Conservation (phyloP, 1,284 basidiomycete genomes). For the Papiliotrema fonsecae region DNA sequence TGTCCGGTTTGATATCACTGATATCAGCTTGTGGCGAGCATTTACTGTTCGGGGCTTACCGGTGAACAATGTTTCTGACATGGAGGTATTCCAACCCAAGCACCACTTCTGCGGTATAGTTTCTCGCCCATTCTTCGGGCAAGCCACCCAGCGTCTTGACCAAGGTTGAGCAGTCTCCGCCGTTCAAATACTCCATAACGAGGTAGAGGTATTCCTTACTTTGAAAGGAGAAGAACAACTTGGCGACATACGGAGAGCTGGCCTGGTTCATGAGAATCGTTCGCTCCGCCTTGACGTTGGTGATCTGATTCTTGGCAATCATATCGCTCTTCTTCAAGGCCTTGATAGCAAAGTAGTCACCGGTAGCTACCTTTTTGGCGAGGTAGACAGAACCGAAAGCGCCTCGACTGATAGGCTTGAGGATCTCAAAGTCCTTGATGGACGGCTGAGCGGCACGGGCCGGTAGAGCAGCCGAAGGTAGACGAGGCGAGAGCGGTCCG, state of each 20-base stretch:
- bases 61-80: slow-evolving; percentile 89
- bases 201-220: slow-evolving; percentile 93
- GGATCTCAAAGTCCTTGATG: slow-evolving; percentile 98
- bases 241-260: slow-evolving; percentile 98
- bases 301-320: slow-evolving; percentile 99
- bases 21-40: slow-evolving; percentile 3
- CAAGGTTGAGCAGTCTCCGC: slow-evolving; percentile 93
- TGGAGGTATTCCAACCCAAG: slow-evolving; percentile 94
- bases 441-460: slow-evolving; percentile 79
- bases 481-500: slow-evolving; percentile 84
- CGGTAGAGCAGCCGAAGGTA: slow-evolving; percentile 69
- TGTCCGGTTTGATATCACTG: slow-evolving; percentile 97
- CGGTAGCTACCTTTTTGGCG: slow-evolving; percentile 95
- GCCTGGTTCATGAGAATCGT: slow-evolving; percentile 99
- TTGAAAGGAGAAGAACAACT: slow-evolving; percentile 98
- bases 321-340: slow-evolving; percentile 99
- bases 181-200: slow-evolving; percentile 97
- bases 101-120: slow-evolving; percentile 93
- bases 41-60: slow-evolving; percentile 57
- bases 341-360: slow-evolving; percentile 99
- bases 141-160: slow-evolving; percentile 92
- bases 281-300: slow-evolving; percentile 98
- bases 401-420: slow-evolving; percentile 99
- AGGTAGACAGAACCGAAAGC: slow-evolving; percentile 98
- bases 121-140: slow-evolving; percentile 93